Evolutionary conservation across 108 stramenopile genomes (phyloP), one percentile per base, ranked within the genome.

Genomic region (Nitzschia sp.): DNA sequence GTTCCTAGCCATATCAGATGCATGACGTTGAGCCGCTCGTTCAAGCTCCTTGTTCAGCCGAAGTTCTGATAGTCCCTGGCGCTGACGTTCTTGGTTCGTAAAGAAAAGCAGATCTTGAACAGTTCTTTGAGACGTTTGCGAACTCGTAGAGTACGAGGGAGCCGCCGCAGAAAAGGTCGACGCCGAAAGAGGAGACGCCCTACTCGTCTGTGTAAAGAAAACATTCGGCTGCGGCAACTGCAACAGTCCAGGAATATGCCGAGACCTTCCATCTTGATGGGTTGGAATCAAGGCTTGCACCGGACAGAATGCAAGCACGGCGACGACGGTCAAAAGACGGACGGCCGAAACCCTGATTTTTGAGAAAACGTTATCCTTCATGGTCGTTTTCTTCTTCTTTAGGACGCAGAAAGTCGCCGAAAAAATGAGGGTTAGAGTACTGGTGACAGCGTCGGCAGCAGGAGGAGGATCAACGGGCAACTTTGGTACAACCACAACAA

Each of bases 21-120:
- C 57, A 59, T 59, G 57, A 18, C 57, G 57, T n/a, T 59, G 57
- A 18, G 57, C 57, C 11, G 57, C 57, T 34, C 30, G 26, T n/a
- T 59, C 57, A 18, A 59, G 28, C 13, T 59, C 57, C 32, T 59
- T 51, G 49, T 51, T 51, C 18, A 19, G 21, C 13, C 49, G 49
- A 4, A 51, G 21, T 19, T 51, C 49, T n/a, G 17, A 4, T 8
- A 51, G 21, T 19, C 49, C 49, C 49, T 21, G 13, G 19, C 49
- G 49, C 11, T 5, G 49, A 19, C 49, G 49, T 51, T 51, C 49
- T 23, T 51, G 17, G 21, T 51, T 51, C 11, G 49, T 51, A 51
- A 51, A 51, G 49, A 51, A n/a, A 8, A 51, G 21, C 49, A 51
- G 49, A 51, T 51, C 49, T 23, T 51, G 49, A 23, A 51, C 21